These are phyloP conservation scores for Cladosporium halotolerans DNA, from an alignment of 2,329 filamentous ascomycete species.

Conservation along the genomic window DNA sequence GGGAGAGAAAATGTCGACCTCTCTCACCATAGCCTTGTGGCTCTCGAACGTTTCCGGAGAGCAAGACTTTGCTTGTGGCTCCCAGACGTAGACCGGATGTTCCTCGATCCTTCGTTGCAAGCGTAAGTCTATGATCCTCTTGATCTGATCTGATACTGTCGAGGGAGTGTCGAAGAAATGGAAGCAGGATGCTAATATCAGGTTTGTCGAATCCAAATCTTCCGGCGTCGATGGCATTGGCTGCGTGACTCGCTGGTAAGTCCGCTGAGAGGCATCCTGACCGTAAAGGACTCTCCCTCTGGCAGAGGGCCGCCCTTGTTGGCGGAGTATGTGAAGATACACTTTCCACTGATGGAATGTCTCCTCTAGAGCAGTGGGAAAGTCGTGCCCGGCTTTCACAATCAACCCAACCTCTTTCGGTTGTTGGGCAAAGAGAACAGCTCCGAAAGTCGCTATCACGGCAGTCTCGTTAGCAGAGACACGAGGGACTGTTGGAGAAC, in stretches of 20 bases:
- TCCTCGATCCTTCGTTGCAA: background rate
- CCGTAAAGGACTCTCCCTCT: slow-evolving; percentile 22
- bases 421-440: slow-evolving; percentile 15
- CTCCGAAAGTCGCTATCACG: slow-evolving; percentile 20
- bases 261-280: slow-evolving; percentile 1
- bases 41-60: slow-evolving; percentile 14
- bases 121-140: slow-evolving; percentile 8
- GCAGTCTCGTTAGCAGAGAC: background rate
- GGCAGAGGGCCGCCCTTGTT: slow-evolving; percentile 15
- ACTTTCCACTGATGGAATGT: slow-evolving; percentile 19
- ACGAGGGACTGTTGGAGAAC: background rate
- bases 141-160: slow-evolving; percentile 13
- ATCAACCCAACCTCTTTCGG: slow-evolving; percentile 17
- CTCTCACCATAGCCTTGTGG: slow-evolving; percentile 12
- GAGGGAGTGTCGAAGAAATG: slow-evolving; percentile 24
- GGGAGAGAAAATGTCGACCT: slow-evolving; percentile 25
- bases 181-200: slow-evolving; percentile 14
- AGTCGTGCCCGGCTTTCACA: slow-evolving; percentile 20
- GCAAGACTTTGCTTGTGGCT: slow-evolving; percentile 25
- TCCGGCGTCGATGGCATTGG: slow-evolving; percentile 17
- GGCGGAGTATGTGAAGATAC: slow-evolving; percentile 14
- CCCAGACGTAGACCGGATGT: slow-evolving; percentile 23
- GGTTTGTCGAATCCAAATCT: slow-evolving; percentile 13
- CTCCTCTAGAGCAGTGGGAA: slow-evolving; percentile 16
- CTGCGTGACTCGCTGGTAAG: slow-evolving; percentile 20